Base-by-base conservation (phyloP, 495 filamentous ascomycete species). In the Lophiotrema nucula region DNA sequence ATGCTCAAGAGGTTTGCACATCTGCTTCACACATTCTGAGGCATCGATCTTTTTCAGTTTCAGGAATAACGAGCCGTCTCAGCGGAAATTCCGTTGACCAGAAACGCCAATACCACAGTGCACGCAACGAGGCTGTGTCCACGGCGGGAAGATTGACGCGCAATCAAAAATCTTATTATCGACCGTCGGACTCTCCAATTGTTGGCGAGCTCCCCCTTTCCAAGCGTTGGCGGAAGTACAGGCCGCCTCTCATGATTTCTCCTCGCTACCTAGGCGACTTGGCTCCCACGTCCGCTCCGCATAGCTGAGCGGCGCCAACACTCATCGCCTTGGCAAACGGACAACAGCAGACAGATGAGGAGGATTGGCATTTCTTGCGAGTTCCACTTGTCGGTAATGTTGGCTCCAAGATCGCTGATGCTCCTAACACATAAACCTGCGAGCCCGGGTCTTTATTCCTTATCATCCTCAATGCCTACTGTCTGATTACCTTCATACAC, bases 351-450 rank as follows among this genome's bases (percentile, higher is more conserved):
- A 55, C 50, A 61, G 27, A 51, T 47, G 41, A n/a, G 24, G 41
- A 44, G 53, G 35, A 42, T 63, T 63, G 60, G 60, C 60, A 63
- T 63, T 63, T 58, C 53, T 63, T 58, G 53, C 23, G 22, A 45
- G 28, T 42, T 58, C 47, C 47, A 53, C 46, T 25, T 63, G 27
- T 5, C 47, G 53, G 23, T n/a, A 48, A 11, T 19, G 47, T 6
- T 21, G 33, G 21, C 26, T 23, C 26, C 26, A 28, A 53, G 42
- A 37, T 10, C 35, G 28, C 12, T 6, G 26, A 23, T 22, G n/a
- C 47, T 13, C 51, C 33, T 47, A n/a, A 27, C 60, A 57, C 53
- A 53, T 21, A 63, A 57, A 63, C 27, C 53, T 5, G 47, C 16
- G 5, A 8, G 33, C 47, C 47, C 41, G 6, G 19, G 22, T 53